Conservation (phyloP, 768 basidiomycete genomes). For the Nevesoporus exiguus region DNA sequence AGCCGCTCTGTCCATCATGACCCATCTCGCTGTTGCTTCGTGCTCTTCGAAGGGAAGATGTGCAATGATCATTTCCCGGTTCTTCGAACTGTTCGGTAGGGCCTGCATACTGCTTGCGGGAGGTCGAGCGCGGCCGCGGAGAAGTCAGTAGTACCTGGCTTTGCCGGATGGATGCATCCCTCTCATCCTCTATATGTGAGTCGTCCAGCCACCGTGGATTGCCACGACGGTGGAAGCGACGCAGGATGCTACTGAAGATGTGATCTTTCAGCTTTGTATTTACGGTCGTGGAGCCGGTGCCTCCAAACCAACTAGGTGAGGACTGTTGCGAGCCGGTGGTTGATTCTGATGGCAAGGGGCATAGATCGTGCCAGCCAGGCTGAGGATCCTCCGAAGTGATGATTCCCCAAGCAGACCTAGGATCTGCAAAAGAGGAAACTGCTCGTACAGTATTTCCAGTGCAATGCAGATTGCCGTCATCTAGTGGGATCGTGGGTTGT, state of each 20-base stretch:
- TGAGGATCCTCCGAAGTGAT: constrained; percentile 27
- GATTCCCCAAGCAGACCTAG: constrained; percentile 16
- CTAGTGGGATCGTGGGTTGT: constrained; percentile 36
- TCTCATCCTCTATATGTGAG: constrained; percentile 54
- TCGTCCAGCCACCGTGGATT: constrained; percentile 33
- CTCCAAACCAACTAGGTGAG: constrained; percentile 67
- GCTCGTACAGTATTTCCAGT: constrained; percentile 35
- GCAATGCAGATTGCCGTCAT: constrained; percentile 45
- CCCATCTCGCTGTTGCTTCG: constrained; percentile 57
- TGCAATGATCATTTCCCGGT: constrained; percentile 36
- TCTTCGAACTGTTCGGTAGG: constrained; percentile 39
- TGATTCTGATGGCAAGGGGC: constrained; percentile 42
- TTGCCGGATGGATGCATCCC: constrained; percentile 45
- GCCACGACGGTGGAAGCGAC: constrained; percentile 58
- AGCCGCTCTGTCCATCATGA: constrained; percentile 33
- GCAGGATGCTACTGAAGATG: constrained; percentile 86
- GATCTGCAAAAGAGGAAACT: constrained; percentile 24
- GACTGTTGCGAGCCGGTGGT: constrained; percentile 27
- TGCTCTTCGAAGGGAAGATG: constrained; percentile 52
- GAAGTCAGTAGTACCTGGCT: constrained; percentile 22
- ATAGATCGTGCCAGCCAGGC: constrained; percentile 31
- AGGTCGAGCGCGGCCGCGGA: constrained; percentile 14
- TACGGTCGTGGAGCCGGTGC: constrained; percentile 88
- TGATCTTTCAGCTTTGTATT: constrained; percentile 95
- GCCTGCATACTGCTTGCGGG: constrained; percentile 15